These are phyloP conservation scores for Haplosporangium gracile DNA, from an alignment of 192 early-diverging fungal genomes.

Conservation along the genomic window DNA sequence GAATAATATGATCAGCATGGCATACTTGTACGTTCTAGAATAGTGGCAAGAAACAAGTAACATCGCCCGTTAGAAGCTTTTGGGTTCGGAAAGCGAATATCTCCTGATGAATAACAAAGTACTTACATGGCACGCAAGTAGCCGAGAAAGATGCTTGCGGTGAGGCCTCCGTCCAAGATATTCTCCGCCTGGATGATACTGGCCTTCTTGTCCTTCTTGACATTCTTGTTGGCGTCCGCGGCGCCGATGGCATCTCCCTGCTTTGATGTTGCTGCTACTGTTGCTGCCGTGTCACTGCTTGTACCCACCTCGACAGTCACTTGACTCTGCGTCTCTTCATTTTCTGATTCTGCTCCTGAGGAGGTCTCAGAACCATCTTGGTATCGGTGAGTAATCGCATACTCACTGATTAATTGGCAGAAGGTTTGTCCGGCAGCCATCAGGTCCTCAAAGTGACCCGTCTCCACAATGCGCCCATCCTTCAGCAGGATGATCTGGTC, in stretches of 20 bases:
- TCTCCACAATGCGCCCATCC: slow-evolving; percentile 61
- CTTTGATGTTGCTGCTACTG: not conserved
- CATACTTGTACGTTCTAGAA: slow-evolving; percentile 31
- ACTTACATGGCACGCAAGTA: slow-evolving; percentile 41
- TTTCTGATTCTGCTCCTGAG: slow-evolving; percentile 5
- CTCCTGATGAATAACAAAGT: not conserved
- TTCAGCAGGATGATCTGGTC: slow-evolving; percentile 63
- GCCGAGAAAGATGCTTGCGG: slow-evolving; percentile 26
- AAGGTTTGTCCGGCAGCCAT: slow-evolving; percentile 58
- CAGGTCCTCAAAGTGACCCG: slow-evolving; percentile 64
- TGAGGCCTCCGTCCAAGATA: not conserved
- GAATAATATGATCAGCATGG: slow-evolving; percentile 62
- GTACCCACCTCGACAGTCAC: slow-evolving; percentile 22
- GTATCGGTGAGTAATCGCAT: slow-evolving; percentile 41
- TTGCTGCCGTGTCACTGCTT: not conserved
- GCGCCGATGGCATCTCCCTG: not conserved
- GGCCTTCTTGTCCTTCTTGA: slow-evolving; percentile 31
- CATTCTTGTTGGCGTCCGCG: slow-evolving; percentile 24
- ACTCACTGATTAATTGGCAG: slow-evolving; percentile 49
- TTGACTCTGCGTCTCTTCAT: slow-evolving; percentile 14
- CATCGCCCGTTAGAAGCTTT: slow-evolving; percentile 60
- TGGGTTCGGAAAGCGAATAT: slow-evolving; percentile 47
- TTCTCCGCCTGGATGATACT: slow-evolving; percentile 15
- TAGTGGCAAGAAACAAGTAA: not conserved
- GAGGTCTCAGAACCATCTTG: not conserved